Conservation (phyloP, 768 basidiomycete genomes). For the Leccinum subgranulosum region DNA sequence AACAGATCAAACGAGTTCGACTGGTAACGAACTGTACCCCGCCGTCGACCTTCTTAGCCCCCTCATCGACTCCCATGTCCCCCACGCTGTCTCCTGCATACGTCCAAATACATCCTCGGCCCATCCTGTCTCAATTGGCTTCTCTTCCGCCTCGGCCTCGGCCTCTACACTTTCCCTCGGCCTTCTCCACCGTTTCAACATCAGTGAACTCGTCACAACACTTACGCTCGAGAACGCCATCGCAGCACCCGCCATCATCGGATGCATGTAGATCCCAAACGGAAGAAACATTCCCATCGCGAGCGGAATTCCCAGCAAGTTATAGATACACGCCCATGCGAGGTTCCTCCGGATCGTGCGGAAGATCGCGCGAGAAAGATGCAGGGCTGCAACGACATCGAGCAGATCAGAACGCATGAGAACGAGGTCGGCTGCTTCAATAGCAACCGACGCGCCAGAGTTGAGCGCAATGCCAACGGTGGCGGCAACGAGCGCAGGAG, state of each 20-base stretch:
- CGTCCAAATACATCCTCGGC: constrained; percentile 31
- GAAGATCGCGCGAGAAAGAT: constrained; percentile 88
- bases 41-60: constrained; percentile 36
- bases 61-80: constrained; percentile 48
- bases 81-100: constrained; percentile 39
- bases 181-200: constrained; percentile 80
- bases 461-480: constrained; percentile 96
- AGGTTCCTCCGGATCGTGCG: constrained; percentile 89
- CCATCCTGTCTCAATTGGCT: constrained; percentile 25
- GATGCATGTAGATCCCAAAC: constrained; percentile 88
- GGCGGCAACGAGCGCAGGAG: constrained; percentile 93
- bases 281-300: constrained; percentile 98
- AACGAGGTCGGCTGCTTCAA: constrained; percentile 97
- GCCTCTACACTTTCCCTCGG: constrained; percentile 64
- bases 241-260: constrained; percentile 97
- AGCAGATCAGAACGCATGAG: constrained; percentile 96
- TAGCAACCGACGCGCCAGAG: constrained; percentile 93
- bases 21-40: constrained; percentile 70
- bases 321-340: constrained; percentile 95
- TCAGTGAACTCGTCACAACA: constrained; percentile 87
- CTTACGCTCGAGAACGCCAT: constrained; percentile 98
- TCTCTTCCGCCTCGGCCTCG: constrained; percentile 24
- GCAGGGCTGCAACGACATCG: constrained; percentile 94
- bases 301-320: constrained; percentile 88
- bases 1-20: constrained; percentile 48